Conservation (phyloP, 225 moss, liverwort and hornwort species). For the Bryum argenteum region DNA sequence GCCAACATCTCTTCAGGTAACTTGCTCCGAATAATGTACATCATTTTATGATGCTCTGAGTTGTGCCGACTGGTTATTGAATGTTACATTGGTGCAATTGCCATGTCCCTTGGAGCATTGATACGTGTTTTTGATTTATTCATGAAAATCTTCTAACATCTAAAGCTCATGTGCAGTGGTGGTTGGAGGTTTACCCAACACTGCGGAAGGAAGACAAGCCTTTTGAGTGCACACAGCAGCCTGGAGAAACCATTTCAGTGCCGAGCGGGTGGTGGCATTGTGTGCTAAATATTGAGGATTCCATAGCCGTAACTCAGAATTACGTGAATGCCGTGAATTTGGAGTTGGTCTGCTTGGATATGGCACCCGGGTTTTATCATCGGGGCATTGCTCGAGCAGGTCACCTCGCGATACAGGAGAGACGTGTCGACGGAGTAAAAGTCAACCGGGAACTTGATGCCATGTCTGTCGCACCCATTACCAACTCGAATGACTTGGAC, state of each 20-base stretch:
- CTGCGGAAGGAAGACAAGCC: constrained; percentile 82
- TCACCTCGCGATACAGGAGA: constrained; percentile 61
- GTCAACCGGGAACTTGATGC: constrained; percentile 29
- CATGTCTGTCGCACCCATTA: constrained; percentile 32
- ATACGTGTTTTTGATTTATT: background rate
- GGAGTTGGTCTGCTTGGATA: constrained; percentile 96
- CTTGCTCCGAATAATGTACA: background rate
- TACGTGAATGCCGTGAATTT: constrained; percentile 88
- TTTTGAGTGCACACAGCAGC: constrained; percentile 89
- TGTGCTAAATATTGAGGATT: constrained; percentile 92
- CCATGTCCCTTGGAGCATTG: constrained; percentile 23
- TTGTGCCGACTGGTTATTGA: constrained; percentile 13
- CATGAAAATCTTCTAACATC: constrained; percentile 15
- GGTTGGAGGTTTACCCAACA: constrained; percentile 94
- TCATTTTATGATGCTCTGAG: background rate
- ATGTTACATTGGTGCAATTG: constrained; percentile 20
- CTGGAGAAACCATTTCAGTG: constrained; percentile 94
- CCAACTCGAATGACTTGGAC: constrained; percentile 21
- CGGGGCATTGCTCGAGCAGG: constrained; percentile 96
- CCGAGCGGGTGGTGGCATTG: constrained; percentile 99
- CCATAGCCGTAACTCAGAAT: constrained; percentile 95
- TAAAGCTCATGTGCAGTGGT: constrained; percentile 69
- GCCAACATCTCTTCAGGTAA: constrained; percentile 96
- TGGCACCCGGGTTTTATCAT: constrained; percentile 93
- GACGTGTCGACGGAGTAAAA: constrained; percentile 28